Base-by-base conservation (phyloP, 1,284 basidiomycete genomes). In the Boletus mariae region DNA sequence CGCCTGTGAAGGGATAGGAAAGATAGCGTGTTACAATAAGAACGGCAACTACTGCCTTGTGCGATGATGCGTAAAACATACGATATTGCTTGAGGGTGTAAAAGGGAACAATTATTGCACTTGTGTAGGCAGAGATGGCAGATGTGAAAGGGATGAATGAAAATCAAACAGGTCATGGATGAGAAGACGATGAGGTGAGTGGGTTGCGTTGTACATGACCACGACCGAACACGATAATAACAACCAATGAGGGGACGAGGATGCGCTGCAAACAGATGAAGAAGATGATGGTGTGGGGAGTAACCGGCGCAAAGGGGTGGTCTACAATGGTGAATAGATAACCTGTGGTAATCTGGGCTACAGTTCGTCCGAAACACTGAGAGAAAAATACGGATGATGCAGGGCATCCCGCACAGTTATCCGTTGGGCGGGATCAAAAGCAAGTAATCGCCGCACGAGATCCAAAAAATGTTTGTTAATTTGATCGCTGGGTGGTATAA, bases 371-470 rank as follows among this genome's bases (percentile, higher is more conserved):
- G 85, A 74, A 58, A 88, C 81, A 67, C 74, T 74, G 63, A 85
- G 67, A 49, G 77, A 75, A 67, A 96, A 92, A 71, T 94, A 98
- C 6, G 88, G 87, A 67, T 97, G 94, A 53, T 82, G 80, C 53
- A 98, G 80, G 20, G 95, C 95, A 44, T 94, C 86, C 64, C 84
- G 80, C 43, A 97, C 94, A 17, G 86, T 87, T 60, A 94, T 86
- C 60, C 94, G 85, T 61, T 91, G 84, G 2, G 82, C 80, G 34
- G 94, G 94, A 71, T 99, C 96, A 72, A 96, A 99, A 54, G 87
- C 87, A 45, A 99, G 82, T 55, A 99, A 77, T 66, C 85, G 86
- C 65, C 84, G 80, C 57, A 99, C 89, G 29, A 98, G 82, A 68
- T 95, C 87, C 61, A 93, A 73, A 74, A 98, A 98, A 61, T 88